Base-by-base conservation (phyloP, 257 asterid species). In the Agastache rugosa region DNA sequence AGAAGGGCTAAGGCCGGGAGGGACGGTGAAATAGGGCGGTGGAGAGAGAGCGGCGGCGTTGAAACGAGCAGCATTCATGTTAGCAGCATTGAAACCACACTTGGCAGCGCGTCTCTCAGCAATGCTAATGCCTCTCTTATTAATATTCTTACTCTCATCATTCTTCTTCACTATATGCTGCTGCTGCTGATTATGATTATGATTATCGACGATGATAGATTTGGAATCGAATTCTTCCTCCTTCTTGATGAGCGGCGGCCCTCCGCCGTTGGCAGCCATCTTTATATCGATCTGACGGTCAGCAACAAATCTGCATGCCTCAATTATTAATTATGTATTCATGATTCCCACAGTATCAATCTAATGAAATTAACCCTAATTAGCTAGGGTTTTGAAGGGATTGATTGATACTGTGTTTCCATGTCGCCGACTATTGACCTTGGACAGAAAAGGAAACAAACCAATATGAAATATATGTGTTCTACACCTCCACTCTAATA, bases 1-100 rank as follows among this genome's bases (percentile, higher is more conserved):
- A 0, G 97, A 85, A 5, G 97, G 96, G 76, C 96, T 90, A 14
- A 90, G 71, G 12, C 93, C 96, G 7, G 88, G 75, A 6, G 97
- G 87, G 7, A 92, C 78, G 1, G 93, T 90, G 74, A 92, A 81
- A 76, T 19, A 78, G 15, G 11, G 39, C 3, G 20, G 65, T 25
- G 64, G 74, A 4, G 56, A 39, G 2, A 23, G 22, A 12, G 62
- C 39, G 11, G 34, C 63, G 27, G 11, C 2, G 59, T 53, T 17
- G 25, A 39, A 39, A 8, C 11, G 44, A 39, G 44, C 11, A 9
- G 44, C 44, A 9, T 63, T 74, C 31, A 85, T 72, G 51, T 42
- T 77, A 3, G 87, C 67, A 39, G 73, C 95, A 67, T 83, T 74
- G 69, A 91, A 89, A 64, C 92, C 92, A 48, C 87, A 80, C 75